These are phyloP conservation scores for Rostrohypoxylon terebratum DNA, from an alignment of 495 filamentous ascomycete species.

Conservation along the genomic window DNA sequence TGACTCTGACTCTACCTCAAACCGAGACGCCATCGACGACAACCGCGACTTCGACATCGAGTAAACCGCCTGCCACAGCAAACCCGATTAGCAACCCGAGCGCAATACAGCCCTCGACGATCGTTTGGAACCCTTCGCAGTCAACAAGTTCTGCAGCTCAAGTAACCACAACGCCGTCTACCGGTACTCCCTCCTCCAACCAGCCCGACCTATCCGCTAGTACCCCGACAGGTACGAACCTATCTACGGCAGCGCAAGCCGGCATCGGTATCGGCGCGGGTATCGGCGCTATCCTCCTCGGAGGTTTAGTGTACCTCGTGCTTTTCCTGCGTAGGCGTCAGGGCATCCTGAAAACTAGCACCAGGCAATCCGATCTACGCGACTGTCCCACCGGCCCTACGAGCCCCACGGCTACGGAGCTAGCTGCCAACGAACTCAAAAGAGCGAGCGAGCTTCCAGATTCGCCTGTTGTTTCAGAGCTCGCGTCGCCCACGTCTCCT, in stretches of 20 bases:
- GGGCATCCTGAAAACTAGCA: background rate
- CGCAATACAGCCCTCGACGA: slow-evolving; percentile 2
- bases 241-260: slow-evolving; percentile 56
- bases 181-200: slow-evolving; percentile 33
- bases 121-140: slow-evolving; percentile 4
- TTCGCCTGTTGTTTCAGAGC: background rate
- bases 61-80: background rate
- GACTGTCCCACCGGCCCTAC: background rate
- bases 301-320: slow-evolving; percentile 24
- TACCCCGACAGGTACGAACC: slow-evolving; percentile 27
- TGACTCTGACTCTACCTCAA: background rate
- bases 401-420: slow-evolving; percentile 9
- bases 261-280: slow-evolving; percentile 61
- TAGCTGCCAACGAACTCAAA: slow-evolving; percentile 20
- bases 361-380: background rate
- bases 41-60: background rate
- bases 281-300: slow-evolving; percentile 50
- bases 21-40: background rate
- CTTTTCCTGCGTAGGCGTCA: slow-evolving; percentile 34
- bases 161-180: slow-evolving; percentile 30
- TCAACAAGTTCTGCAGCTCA: background rate
- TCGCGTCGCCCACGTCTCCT: slow-evolving; percentile 7
- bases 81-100: background rate
- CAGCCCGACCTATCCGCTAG: slow-evolving; percentile 42
- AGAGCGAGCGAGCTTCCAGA: background rate